Base-by-base conservation (phyloP, 1,284 basidiomycete species). In the Cryptococcus amylolentus region DNA sequence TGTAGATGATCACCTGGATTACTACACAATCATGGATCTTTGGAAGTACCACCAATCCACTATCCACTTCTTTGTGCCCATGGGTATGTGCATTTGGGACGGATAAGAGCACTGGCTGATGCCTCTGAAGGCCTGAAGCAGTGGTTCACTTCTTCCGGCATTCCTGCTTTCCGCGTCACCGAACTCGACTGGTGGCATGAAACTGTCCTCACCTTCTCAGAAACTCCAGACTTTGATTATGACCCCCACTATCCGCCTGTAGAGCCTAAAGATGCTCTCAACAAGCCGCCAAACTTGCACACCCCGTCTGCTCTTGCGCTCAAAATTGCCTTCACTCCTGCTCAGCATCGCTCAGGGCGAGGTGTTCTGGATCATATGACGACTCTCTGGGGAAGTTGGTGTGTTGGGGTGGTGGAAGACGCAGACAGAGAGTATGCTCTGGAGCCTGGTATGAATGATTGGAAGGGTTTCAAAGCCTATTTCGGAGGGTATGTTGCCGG, bases 111-210 rank as follows among this genome's bases (percentile, higher is more conserved):
- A 31, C 1, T 39, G 20, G 16, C 53, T 50, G 26, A 52, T n/a
- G 7, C 9, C 14, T 40, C 12, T 31, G 23, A 46, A 71, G 70
- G 73, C 8, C 59, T 77, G 3, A 72, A 68, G 28, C 53, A 64
- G 48, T 78, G 74, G 75, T 78, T 78, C 62, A 59, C 56, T 9
- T 47, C 59, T 16, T 70, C 63, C 27, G 65, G 67, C 7, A 75
- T 78, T 42, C 72, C 75, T 0, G 56, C 56, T 39, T 43, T 60
- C n/a, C 61, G 75, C 18, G 55, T 78, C 12, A 73, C 69, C 31
- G 73, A 77, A 59, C 65, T 78, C 16, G 76, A 78, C 62, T 78
- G 76, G 76, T 76, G 71, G 67, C 65, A 71, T 58, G 75, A 77
- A 61, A 61, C 71, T 4, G 49, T 76, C 35, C 55, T 78, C 2